Base-by-base conservation (phyloP, 768 basidiomycete genomes). In the Agaricus sinodeliciosus region DNA sequence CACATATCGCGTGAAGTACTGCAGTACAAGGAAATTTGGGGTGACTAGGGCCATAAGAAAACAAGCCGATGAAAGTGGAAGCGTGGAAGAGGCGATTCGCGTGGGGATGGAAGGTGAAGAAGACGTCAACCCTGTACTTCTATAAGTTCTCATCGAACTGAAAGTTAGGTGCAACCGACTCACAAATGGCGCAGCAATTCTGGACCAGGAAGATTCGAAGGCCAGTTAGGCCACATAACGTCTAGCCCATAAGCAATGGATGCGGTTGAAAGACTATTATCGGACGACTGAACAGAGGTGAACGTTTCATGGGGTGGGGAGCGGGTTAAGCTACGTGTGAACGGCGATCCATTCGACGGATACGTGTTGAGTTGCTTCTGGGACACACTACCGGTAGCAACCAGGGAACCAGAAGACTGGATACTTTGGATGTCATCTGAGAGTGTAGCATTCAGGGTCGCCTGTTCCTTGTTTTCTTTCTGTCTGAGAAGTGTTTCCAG, bases 1-100 rank as follows among this genome's bases (percentile, higher is more conserved):
- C 90, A 66, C 90, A 91, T 46, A 94, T 87, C n/a, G 89, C 88
- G 62, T 94, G 91, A 0, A 94, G 75, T 37, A 92, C 67, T 8
- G 84, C 76, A 5, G 77, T 63, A 28, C 77, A 74, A 7, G 92
- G 92, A 60, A 91, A 94, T 52, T 83, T 80, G 3, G 81, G 77
- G 58, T 90, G 85, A 19, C 72, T 76, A 0, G 85, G 84, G 0
- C 86, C 79, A 4, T 89, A 69, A 0, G 77, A 68, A 39, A 93
- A 75, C 0, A 81, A 73, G 9, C 78, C 69, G 65, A 89, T 71
- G 59, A 94, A 89, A 25, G 75, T 80, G 0, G 81, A 65, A 2
- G 68, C 72, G 66, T 91, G 87, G 55, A 94, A 74, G 25, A 93
- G 69, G 34, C 84, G 81, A 54, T 75, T 72, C 3, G 87, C 82